Conservation (phyloP, 192 early-diverging fungal genomes). For the Backusella morwellensis region DNA sequence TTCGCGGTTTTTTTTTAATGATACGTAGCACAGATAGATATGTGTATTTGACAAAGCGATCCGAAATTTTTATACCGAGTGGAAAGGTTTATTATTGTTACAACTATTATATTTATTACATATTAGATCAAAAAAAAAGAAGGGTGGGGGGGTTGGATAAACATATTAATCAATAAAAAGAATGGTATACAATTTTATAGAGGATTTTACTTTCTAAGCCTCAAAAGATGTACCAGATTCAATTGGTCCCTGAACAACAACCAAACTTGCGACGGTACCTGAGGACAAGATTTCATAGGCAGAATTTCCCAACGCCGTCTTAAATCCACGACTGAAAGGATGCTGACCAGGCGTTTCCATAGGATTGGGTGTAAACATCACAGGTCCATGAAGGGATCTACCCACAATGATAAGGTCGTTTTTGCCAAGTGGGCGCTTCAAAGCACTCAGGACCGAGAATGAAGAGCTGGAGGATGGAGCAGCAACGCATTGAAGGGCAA, state of each 20-base stretch:
- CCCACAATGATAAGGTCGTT: neutral
- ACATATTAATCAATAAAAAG: no score
- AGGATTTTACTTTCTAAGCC: neutral
- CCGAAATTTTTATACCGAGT: no score
- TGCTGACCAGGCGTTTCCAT: neutral
- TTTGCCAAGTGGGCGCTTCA: neutral
- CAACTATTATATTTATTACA: no score
- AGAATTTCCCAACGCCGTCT: neutral
- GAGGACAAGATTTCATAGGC: slow-evolving; percentile 6
- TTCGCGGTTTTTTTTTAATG: no score
- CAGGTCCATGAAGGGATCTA: neutral
- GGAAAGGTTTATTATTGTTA: no score
- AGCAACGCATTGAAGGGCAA: neutral
- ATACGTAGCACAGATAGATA: no score
- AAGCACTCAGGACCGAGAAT: neutral
- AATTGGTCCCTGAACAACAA: slow-evolving; percentile 10
- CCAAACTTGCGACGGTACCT: slow-evolving; percentile 4
- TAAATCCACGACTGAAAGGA: slow-evolving; percentile 1
- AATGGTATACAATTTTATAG: no score
- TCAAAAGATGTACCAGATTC: neutral
- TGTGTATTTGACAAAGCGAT: no score
- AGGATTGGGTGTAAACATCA: neutral
- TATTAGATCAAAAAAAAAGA: no score
- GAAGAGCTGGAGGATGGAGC: neutral
- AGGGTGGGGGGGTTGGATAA: no score